Percentiles rank a stretch among this genome's conserved stretches.
phyloP scores from a whole-genome alignment of 805 yeast genomes.

The Lipomyces chichibuensis region DNA sequence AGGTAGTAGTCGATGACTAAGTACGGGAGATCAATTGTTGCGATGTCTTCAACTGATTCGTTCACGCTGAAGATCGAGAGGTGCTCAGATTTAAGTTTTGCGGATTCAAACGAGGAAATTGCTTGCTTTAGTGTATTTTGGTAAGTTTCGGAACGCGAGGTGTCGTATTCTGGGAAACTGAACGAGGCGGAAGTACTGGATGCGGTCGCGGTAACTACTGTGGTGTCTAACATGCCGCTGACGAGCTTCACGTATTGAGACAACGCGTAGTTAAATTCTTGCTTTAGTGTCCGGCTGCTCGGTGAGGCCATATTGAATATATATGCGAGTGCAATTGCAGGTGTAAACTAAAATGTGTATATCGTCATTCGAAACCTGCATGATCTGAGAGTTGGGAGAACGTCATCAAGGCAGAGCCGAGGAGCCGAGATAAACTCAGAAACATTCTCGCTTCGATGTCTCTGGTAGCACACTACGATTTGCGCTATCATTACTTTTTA shows the following conservation, averaged over 20 bases:
- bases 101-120: slow-evolving; percentile 15
- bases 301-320: not conserved
- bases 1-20: slow-evolving; percentile 62
- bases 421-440: not conserved
- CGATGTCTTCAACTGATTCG: slow-evolving; percentile 70
- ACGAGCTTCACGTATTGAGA: slow-evolving; percentile 20
- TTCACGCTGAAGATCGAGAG: slow-evolving; percentile 69
- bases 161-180: slow-evolving; percentile 1
- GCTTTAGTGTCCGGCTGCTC: slow-evolving; percentile 25
- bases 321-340: not conserved
- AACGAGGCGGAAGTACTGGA: not conserved
- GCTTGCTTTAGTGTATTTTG: slow-evolving; percentile 17
- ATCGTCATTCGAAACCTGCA: not conserved
- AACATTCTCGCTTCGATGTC: not conserved
- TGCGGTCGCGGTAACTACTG: not conserved
- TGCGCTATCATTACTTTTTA: too few relatives aligned
- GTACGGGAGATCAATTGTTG: slow-evolving; percentile 58
- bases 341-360: not conserved
- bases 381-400: not conserved
- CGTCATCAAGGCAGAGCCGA: not conserved
- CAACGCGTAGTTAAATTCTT: slow-evolving; percentile 26
- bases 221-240: slow-evolving; percentile 3
- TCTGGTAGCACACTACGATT: not conserved
- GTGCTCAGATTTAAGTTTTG: slow-evolving; percentile 38
- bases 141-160: slow-evolving; percentile 15